Base-by-base conservation (phyloP, 768 basidiomycete species). In the Psilocybe cyanescens region DNA sequence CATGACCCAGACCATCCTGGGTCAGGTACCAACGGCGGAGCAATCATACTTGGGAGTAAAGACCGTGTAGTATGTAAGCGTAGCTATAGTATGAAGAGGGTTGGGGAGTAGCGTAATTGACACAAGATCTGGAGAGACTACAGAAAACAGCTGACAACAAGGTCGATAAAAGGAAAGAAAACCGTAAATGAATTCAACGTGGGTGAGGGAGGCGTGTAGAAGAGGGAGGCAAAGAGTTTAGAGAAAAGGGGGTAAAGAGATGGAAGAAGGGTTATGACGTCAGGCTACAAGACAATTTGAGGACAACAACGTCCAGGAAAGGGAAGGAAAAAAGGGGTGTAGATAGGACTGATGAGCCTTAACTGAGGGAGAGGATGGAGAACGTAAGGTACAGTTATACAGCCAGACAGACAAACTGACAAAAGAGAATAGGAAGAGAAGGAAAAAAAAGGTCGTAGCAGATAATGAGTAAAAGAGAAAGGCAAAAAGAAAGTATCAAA, bases 401-500 rank as follows among this genome's bases (percentile, higher is more conserved):
- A 63, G 37, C 57, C 58, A 49, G 24, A 55, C 11, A 8, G 55
- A 37, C 41, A 41, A 54, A 37, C 46, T 28, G 29, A 57, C 31
- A 55, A 35, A 33, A 31, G 49, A 16, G 29, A 54, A 41, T 24
- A 44, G 54, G 39, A 39, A 45, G 4, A 48, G 31, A 39, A 24
- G 47, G 44, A 49, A 58, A 49, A 44, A 14, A 37, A 45, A 44
- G 14, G 41, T 12, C n/a, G 41, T 16, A 62, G 11, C 39, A 59
- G 6, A 56, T 41, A 11, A 16, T 39, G 51, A 17, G 46, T 29
- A 49, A 57, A 45, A 50, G 52, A 60, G 24, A 33, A 45, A 45
- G 48, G 35, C 28, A 29, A 39, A 8, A 50, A 68, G 69, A 68
- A 65, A 67, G 65, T 63, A 31, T 47, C 41, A 68, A 70, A 69